Evolutionary conservation across 306 rosid species (phyloP).

Genomic region (Cicer yamashitae): DNA sequence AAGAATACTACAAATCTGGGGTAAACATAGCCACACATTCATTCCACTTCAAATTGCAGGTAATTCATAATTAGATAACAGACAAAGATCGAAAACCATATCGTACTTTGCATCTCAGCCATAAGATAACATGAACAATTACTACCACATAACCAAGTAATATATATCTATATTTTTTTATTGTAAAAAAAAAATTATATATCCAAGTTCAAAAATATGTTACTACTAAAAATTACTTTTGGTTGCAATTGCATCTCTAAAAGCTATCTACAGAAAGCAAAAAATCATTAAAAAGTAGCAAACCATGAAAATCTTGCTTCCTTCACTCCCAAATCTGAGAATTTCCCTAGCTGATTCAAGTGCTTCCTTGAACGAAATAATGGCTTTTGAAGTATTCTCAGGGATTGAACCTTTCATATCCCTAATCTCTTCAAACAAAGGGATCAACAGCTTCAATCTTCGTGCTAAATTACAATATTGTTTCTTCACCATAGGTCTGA

Average conservation of each 20-base stretch:
- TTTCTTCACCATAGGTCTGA: constrained; percentile 77
- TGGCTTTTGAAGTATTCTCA: constrained; percentile 57
- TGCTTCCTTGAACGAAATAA: constrained; percentile 65
- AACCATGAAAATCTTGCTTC: constrained; percentile 93
- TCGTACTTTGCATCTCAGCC: too few relatives aligned
- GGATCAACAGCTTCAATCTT: constrained; percentile 83
- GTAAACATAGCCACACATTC: neutral
- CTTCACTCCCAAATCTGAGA: constrained; percentile 83
- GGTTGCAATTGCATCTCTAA: constrained; percentile 23
- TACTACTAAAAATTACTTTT: neutral
- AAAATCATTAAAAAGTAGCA: constrained; percentile 40
- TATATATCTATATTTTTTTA: neutral
- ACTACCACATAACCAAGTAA: neutral
- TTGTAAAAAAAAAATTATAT: neutral
- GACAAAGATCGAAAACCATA: too few relatives aligned
- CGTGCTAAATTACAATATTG: constrained; percentile 88
- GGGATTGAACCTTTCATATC: constrained; percentile 63
- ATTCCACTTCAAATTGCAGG: neutral
- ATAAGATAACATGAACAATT: neutral
- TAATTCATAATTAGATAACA: too few relatives aligned
- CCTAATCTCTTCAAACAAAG: constrained; percentile 92
- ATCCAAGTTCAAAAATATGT: neutral
- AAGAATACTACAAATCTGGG: constrained; percentile 4
- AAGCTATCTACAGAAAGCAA: neutral
- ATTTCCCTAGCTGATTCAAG: constrained; percentile 71